Evolutionary conservation across 2,329 filamentous ascomycete genomes (phyloP).

Genomic region (Botryotinia globosa): DNA sequence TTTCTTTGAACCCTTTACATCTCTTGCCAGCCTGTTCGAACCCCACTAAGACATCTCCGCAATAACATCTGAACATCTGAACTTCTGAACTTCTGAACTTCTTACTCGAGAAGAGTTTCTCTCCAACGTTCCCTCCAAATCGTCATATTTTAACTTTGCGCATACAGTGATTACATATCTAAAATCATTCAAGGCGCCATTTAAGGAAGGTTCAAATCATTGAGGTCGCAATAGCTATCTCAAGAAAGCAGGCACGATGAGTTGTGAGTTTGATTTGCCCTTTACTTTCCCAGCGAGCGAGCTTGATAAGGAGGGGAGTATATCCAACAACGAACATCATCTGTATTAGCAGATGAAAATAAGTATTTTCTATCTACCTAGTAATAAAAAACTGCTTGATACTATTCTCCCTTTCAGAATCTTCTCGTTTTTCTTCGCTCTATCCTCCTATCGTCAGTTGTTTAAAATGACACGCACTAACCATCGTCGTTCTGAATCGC

Average conservation of each 20-base stretch:
- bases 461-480: constrained; percentile 19
- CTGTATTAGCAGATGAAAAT: constrained; percentile 5
- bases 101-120: constrained; percentile 15
- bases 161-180: not conserved
- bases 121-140: not conserved
- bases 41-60: constrained; percentile 21
- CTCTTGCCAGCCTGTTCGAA: constrained; percentile 21
- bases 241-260: constrained; percentile 36
- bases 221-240: constrained; percentile 13
- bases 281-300: constrained; percentile 11
- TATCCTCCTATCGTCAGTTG: constrained; percentile 16
- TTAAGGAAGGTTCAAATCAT: constrained; percentile 16
- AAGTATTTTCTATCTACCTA: constrained; percentile 5
- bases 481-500: constrained; percentile 19
- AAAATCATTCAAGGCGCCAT: not conserved
- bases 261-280: constrained; percentile 34
- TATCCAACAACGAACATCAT: not conserved
- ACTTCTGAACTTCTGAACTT: not conserved
- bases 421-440: not conserved
- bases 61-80: constrained; percentile 9
- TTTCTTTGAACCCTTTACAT: constrained; percentile 16
- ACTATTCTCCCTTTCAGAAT: not conserved
- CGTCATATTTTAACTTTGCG: not conserved
- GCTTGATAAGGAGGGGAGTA: constrained; percentile 10
- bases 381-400: not conserved